Evolutionary conservation across 2,329 filamentous ascomycete species (phyloP), one percentile per base, ranked within the genome.

Genomic region (Tolypocladium paradoxum): DNA sequence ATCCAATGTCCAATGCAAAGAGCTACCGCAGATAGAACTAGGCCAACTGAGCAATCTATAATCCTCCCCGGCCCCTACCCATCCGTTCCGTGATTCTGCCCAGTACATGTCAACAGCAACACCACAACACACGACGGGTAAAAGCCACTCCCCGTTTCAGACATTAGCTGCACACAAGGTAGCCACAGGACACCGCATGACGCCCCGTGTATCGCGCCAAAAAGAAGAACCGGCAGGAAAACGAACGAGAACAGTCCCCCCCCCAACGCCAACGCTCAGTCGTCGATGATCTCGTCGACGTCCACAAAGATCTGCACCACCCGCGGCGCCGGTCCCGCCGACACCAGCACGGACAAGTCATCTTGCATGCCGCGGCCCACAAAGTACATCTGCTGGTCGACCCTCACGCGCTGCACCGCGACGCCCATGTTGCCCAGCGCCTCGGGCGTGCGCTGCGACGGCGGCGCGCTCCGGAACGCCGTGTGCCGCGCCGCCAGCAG

Each of bases 271-370:
- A 29, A 8, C 8, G 16, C 24, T 45, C 40, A 45, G 14, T 11
- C 16, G 14, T 45, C 46, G n/a, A 24, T 4, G 18, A 24, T 4
- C 18, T 37, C 22, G 4, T 36, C 50, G 3, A 53, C 38, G 18
- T 50, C 38, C 9, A 53, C 48, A 33, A 31, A 50, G 33, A 53
- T 20, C 7, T 53, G 46, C 8, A 48, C 11, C 7, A 49, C 38
- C 3, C 48, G 37, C 36, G 35, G 34, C 45, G 34, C 6, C 11
- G 34, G 24, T 38, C 29, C 63, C 57, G 29, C 58, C 57, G 55
- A 49, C 51, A 60, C 60, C 49, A 68, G 37, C 20, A 55, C 37
- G 12, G 57, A 57, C 11, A 68, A 35, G 49, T 67, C 62, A 38
- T 66, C 62, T 0, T 60, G 60, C 54, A 63, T 60, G n/a, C 54